Evolutionary conservation across 805 yeast species (phyloP).

Genomic region (Lipomyces starkeyi): DNA sequence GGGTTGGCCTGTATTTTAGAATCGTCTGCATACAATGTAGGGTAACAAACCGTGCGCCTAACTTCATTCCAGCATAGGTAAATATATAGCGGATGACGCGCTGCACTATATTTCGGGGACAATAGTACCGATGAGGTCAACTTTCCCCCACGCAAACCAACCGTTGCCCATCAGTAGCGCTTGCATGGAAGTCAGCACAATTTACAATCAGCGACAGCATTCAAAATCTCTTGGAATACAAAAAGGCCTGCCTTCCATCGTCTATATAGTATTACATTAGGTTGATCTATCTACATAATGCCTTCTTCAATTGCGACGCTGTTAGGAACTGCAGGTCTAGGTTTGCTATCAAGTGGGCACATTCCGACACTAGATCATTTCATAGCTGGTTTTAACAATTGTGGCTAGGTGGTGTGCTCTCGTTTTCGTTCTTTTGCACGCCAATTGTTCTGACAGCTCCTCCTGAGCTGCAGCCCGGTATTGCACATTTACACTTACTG

Average conservation of each 20-base stretch:
- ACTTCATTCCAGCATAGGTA: neutral
- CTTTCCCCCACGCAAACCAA: too few relatives aligned
- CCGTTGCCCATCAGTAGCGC: too few relatives aligned
- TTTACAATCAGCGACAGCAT: neutral
- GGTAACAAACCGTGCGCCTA: neutral
- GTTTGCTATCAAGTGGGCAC: neutral
- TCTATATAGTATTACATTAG: neutral
- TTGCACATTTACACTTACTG: neutral
- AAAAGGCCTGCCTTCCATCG: neutral
- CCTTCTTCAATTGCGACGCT: neutral
- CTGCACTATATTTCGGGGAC: too few relatives aligned
- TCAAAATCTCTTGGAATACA: neutral
- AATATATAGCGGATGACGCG: too few relatives aligned
- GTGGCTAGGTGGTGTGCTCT: neutral
- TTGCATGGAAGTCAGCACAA: too few relatives aligned
- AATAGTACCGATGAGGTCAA: too few relatives aligned
- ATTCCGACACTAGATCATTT: neutral
- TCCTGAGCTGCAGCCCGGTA: constrained; percentile 2
- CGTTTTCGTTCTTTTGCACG: neutral
- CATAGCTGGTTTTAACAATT: neutral
- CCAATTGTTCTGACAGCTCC: neutral
- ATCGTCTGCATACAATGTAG: too few relatives aligned
- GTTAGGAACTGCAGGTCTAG: neutral
- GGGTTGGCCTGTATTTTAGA: neutral
- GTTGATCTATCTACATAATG: neutral